Evolutionary conservation across 345 rosid genomes (phyloP), one percentile per base, ranked within the genome.

Genomic region (Raphanus raphanistrum): DNA sequence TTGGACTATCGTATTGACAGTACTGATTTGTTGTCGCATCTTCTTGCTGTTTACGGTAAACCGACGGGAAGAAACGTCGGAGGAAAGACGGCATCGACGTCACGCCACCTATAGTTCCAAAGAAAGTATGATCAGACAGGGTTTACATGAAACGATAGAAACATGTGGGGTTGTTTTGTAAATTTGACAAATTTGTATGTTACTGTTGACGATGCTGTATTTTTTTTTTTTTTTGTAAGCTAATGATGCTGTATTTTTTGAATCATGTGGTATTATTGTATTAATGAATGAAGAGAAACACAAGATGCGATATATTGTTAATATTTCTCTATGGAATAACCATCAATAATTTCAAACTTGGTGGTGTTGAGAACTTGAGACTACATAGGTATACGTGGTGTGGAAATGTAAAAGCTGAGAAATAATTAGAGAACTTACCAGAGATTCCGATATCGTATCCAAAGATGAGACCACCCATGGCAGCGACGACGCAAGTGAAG

Each of bases 401-500:
- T 72, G 17, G 6, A 80, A 58, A 35, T 72, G 66, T 52, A 74
- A 66, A 76, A 25, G 5, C 0, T 13, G 8, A 28, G 8, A 75
- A 57, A 31, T 13, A 15, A 61, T 26, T n/a, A 21, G 62, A 78
- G 12, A 1, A 27, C 26, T 82, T 77, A 91, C 98, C 97, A 6
- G 98, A 94, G 72, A 94, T 94, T 11, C 98, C 98, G 27, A 94
- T 90, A 81, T 94, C 98, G 66, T 94, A 94, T 13, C 98, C 98
- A 52, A 94, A 94, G 82, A 94, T 94, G 79, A 94, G 86, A 75
- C 98, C 98, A 2, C 98, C 98, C 98, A 92, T 94, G 86, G 91
- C 94, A n/a, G 97, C 98, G 26, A 94, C 91, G 21, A 94, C 76
- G 69, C 97, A 94, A 35, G 98, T 92, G 61, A 89, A 84, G 28